Conservation (phyloP, 2,329 filamentous ascomycete genomes). For the Phialemoniopsis sp. region DNA sequence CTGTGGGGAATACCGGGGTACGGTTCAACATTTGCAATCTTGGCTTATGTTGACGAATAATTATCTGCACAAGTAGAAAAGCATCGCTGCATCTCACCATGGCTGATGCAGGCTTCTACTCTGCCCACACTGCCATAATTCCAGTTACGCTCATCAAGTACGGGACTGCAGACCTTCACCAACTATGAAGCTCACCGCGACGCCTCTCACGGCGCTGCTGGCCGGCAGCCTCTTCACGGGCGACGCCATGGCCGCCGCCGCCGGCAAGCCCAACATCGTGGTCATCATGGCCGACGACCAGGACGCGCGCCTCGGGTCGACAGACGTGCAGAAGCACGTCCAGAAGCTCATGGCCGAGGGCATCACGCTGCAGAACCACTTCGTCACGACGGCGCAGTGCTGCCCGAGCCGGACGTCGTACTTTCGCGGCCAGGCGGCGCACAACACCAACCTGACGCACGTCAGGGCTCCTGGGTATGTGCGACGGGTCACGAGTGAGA, state of each 20-base stretch:
- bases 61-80: too few species aligned
- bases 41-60: too few species aligned
- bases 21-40: too few species aligned
- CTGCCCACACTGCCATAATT: too few species aligned
- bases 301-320: constrained; percentile 12
- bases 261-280: constrained; percentile 13
- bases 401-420: constrained; percentile 18
- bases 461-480: constrained; percentile 24
- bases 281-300: constrained; percentile 17
- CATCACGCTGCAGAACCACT: constrained; percentile 17
- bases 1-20: too few species aligned
- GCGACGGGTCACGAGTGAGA: background rate
- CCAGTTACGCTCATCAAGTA: too few species aligned
- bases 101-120: too few species aligned
- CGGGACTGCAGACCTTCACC: too few species aligned
- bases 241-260: background rate
- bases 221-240: too few species aligned
- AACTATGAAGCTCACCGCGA: too few species aligned
- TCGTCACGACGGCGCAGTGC: constrained; percentile 17
- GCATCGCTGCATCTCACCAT: too few species aligned
- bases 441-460: constrained; percentile 24
- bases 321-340: constrained; percentile 10
- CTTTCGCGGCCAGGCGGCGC: constrained; percentile 15
- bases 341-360: constrained; percentile 16
- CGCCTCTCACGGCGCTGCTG: too few species aligned